Base-by-base conservation (phyloP, 2,329 filamentous ascomycete genomes). In the Microsporum ferrugineum region DNA sequence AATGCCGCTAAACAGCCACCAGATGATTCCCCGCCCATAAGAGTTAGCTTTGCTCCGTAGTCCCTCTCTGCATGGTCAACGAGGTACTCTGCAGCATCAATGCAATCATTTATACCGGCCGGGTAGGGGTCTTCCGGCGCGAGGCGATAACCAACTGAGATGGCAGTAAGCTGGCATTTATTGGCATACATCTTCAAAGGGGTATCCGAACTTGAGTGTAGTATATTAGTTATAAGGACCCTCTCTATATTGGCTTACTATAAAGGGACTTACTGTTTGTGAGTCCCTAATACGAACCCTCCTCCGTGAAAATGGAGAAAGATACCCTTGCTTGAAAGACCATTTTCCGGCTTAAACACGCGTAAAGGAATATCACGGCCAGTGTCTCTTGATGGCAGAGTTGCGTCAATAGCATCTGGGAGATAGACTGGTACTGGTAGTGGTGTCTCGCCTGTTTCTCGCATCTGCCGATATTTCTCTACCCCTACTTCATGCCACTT, bases 91-190 rank as follows among this genome's bases (percentile, higher is more conserved):
- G 76, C 82, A 2, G 76, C 80, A 66, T 85, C 82, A 65, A 79
- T 77, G 70, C 81, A 83, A 68, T 85, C 83, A 60, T 85, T 73
- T 4, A 77, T 76, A 0, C 75, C 79, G 0, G 75, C 76, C 0
- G 84, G 83, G 67, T 78, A 84, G 0, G 82, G 80, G 65, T 84
- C 62, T 67, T 85, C 82, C 0, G 84, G 84, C 0, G 82, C 82
- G 17, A 83, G 76, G 33, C 83, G 76, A 68, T 86, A 86, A 0
- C 82, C 83, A 5, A 84, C 76, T 0, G 78, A 82, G 10, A 85
- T 69, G n/a, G 80, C 77, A 0, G 78, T 77, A 2, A 83, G 62
- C 41, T 78, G 71, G 55, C 73, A 77, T 33, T 71, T 69, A 64
- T 83, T 75, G 55, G 81, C 80, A 69, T 80, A 77, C 64, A 73